These are phyloP conservation scores for Paecilomyces sp. DNA, from an alignment of 2,329 filamentous ascomycete species.

Conservation along the genomic window DNA sequence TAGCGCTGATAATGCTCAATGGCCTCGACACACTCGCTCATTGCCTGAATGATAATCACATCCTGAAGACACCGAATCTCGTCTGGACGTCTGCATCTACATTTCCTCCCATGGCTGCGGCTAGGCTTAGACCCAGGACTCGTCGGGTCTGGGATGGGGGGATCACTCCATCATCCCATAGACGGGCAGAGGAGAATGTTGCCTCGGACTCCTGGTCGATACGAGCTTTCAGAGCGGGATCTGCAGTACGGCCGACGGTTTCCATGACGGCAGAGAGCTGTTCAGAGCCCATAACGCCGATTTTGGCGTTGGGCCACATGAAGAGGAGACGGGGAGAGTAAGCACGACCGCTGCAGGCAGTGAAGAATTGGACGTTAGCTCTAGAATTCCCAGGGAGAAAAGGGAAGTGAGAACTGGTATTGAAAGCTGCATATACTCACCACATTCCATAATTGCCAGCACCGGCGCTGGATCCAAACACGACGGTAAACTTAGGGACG, in stretches of 20 bases:
- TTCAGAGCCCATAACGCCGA: constrained; percentile 92
- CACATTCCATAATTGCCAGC: constrained; percentile 99
- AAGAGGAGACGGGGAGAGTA: constrained; percentile 88
- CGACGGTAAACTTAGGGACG: constrained; percentile 94
- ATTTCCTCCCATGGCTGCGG: constrained; percentile 62
- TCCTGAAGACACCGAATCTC: constrained; percentile 75
- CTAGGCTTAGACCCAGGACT: constrained; percentile 65
- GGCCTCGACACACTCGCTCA: not conserved
- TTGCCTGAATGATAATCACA: constrained; percentile 46
- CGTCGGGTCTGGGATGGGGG: constrained; percentile 67
- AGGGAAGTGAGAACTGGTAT: no score
- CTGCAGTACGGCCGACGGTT: constrained; percentile 76
- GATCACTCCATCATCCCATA: constrained; percentile 88
- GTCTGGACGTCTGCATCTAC: constrained; percentile 52
- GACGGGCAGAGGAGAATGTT: constrained; percentile 74
- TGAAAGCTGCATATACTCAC: constrained; percentile 31
- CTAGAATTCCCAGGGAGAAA: not conserved
- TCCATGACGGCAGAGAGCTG: constrained; percentile 92
- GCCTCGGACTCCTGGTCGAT: constrained; percentile 90
- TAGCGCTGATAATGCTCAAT: not conserved
- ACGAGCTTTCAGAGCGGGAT: constrained; percentile 70
- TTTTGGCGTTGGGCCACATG: constrained; percentile 97
- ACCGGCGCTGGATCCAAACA: constrained; percentile 87
- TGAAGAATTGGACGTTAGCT: constrained; percentile 2
- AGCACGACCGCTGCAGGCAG: constrained; percentile 60